phyloP scores from a whole-genome alignment of 2,329 filamentous ascomycete genomes.

The Sordariomycetes sp. region DNA sequence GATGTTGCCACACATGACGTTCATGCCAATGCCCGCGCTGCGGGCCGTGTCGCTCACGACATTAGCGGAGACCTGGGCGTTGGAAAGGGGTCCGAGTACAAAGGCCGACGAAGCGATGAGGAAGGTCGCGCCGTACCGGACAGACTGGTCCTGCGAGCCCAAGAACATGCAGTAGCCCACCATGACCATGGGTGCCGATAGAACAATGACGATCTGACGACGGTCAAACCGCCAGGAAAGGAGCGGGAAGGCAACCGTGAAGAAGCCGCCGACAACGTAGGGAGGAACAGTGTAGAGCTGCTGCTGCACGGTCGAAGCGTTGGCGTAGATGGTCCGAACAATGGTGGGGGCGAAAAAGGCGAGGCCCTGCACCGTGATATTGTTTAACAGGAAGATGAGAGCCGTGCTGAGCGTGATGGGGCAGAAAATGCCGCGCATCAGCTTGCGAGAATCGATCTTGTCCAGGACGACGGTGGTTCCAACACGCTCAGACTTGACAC shows the following conservation, averaged over 20 bases:
- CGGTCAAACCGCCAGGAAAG: slow-evolving; percentile 52
- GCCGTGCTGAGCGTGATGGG: slow-evolving; percentile 49
- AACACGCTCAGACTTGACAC: slow-evolving; percentile 60
- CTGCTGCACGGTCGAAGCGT: slow-evolving; percentile 44
- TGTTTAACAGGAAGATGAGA: slow-evolving; percentile 54
- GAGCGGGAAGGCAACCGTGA: slow-evolving; percentile 52
- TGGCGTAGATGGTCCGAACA: slow-evolving; percentile 56
- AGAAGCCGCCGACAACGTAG: slow-evolving; percentile 60
- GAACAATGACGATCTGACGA: slow-evolving; percentile 51
- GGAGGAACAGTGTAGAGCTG: slow-evolving; percentile 65
- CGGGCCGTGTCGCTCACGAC: slow-evolving; percentile 63
- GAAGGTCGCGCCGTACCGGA: slow-evolving; percentile 63
- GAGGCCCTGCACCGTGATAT: slow-evolving; percentile 62
- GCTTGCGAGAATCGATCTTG: slow-evolving; percentile 49
- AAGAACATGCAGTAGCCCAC: slow-evolving; percentile 64
- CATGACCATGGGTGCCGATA: slow-evolving; percentile 55
- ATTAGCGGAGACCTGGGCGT: slow-evolving; percentile 60
- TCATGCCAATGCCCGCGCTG: slow-evolving; percentile 55
- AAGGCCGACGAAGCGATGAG: slow-evolving; percentile 58
- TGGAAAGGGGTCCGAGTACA: slow-evolving; percentile 53
- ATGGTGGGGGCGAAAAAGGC: slow-evolving; percentile 65
- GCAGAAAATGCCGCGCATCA: slow-evolving; percentile 51
- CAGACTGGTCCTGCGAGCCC: slow-evolving; percentile 36
- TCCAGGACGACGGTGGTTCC: slow-evolving; percentile 55
- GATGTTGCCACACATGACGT: slow-evolving; percentile 65